Percentiles rank a stretch among this genome's conserved stretches.
Evolutionary conservation across 352 stramenopile species (phyloP).

Genomic region (Phytophthora europaea): DNA sequence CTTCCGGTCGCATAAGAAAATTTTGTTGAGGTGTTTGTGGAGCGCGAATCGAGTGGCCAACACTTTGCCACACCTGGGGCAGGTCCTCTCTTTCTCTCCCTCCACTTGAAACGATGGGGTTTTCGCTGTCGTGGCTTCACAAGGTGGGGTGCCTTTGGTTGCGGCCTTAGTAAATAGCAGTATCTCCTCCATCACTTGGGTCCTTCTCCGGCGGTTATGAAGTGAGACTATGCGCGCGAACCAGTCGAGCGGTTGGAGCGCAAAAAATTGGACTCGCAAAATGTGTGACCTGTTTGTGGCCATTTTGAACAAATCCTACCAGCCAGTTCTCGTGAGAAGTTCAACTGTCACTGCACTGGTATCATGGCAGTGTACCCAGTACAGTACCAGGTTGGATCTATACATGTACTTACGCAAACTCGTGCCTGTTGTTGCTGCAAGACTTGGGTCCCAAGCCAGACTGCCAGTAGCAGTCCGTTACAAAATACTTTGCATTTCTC

Average conservation of each 20-base stretch:
- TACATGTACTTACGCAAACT: too few species aligned
- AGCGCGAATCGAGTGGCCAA: slow-evolving; percentile 9
- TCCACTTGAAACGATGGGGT: background rate
- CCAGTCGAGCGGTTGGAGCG: slow-evolving; percentile 3
- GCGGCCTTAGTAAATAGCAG: background rate
- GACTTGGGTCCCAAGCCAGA: too few species aligned
- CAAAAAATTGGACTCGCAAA: slow-evolving; percentile 22
- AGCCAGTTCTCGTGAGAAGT: background rate
- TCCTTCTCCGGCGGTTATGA: slow-evolving; percentile 11
- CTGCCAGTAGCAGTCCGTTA: too few species aligned
- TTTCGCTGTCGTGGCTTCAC: background rate
- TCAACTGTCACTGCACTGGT: background rate
- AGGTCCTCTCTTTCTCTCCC: slow-evolving; percentile 9
- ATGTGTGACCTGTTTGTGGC: slow-evolving; percentile 7
- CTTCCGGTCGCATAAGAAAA: slow-evolving; percentile 16
- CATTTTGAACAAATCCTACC: background rate
- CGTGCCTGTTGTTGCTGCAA: too few species aligned
- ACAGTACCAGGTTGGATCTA: too few species aligned
- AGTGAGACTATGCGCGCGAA: slow-evolving; percentile 5
- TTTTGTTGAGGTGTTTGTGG: slow-evolving; percentile 18
- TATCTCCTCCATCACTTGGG: slow-evolving; percentile 13
- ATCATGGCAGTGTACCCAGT: too few species aligned
- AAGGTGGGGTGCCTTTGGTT: background rate
- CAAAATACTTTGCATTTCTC: too few species aligned
- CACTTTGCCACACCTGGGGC: slow-evolving; percentile 23